Base-by-base conservation (phyloP, 2,329 filamentous ascomycete genomes). In the Fusarium incarnatum region DNA sequence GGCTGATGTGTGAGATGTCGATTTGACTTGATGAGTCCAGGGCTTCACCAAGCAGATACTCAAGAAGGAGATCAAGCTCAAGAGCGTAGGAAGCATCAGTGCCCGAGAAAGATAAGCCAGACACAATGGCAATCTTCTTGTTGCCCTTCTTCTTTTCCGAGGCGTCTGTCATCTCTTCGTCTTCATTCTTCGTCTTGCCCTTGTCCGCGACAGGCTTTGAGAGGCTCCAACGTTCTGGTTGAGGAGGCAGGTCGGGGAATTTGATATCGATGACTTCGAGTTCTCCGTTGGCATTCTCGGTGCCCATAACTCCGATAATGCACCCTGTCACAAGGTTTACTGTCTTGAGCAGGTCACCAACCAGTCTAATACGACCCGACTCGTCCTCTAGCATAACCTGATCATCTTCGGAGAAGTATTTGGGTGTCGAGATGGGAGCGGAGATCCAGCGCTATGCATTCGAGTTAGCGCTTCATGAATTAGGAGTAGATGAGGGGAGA, bases 361-460 rank as follows among this genome's bases (percentile, higher is more conserved):
- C 90, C 10, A 99, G 83, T 22, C 90, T 88, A 71, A 99, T 85
- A 25, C 97, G 91, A 48, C 96, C 96, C 1, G 94, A 98, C 80
- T 98, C 95, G 79, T 99, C 96, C 80, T 99, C 96, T 41, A 99
- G 84, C 90, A 97, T 97, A 72, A 94, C 88, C 64, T 94, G 88
- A 54, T 91, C 86, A 67, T 89, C 84, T 12, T 86, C 81, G 37
- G 88, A 89, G 70, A 89, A 87, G 81, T 97, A 98, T 73, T 94
- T 96, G 70, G 91, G 86, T 64, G 91, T 87, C 10, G 89, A 87
- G 16, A 92, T 89, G 11, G 94, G 94, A 2, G 92, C 94, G 1
- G 93, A 91, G 63, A 97, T 94, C 91, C 93, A 98, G 77, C 94
- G 92, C 92, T 97, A 69, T 9, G 46, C 7, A 10, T 4, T 27